phyloP scores from a whole-genome alignment of 2,329 filamentous ascomycete species.

The Aspergillus sp. region DNA sequence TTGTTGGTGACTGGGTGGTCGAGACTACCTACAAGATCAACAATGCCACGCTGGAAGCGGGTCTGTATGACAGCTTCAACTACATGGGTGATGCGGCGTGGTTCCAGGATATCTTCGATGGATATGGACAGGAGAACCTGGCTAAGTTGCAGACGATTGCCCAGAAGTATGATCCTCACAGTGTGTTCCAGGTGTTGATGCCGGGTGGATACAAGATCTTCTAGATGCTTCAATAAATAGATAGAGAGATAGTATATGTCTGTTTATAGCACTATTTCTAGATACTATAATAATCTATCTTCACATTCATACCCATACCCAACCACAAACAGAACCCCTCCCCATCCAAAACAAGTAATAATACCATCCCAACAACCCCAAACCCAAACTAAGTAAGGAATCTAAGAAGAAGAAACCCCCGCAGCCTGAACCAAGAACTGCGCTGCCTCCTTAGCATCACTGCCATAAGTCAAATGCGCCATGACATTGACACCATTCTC shows the following conservation, averaged over 20 bases:
- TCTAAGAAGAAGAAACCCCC: conserved; percentile 11
- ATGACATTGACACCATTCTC: conserved; percentile 46
- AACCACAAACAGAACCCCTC: not conserved
- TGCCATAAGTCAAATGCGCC: conserved; percentile 45
- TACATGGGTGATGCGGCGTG: conserved; percentile 38
- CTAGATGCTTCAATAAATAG: conserved; percentile 1
- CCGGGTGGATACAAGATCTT: conserved; percentile 44
- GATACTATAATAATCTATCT: too few relatives aligned
- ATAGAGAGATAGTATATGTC: too few relatives aligned
- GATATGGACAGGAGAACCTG: conserved; percentile 39
- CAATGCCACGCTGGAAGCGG: conserved; percentile 27
- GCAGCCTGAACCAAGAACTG: conserved; percentile 37
- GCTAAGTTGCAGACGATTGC: conserved; percentile 32
- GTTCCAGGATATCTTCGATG: conserved; percentile 39
- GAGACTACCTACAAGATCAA: conserved; percentile 34
- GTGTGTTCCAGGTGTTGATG: conserved; percentile 41
- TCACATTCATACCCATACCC: not conserved
- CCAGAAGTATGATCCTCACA: conserved; percentile 39
- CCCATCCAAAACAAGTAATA: not conserved
- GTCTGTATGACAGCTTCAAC: conserved; percentile 34
- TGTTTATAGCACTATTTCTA: too few relatives aligned
- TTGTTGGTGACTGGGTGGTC: conserved; percentile 36
- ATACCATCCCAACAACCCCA: not conserved
- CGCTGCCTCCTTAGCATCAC: conserved; percentile 40
- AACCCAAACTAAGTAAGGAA: too few relatives aligned